Evolutionary conservation across 495 filamentous ascomycete species (phyloP), one percentile per base, ranked within the genome.

Genomic region (Podospora sp.): DNA sequence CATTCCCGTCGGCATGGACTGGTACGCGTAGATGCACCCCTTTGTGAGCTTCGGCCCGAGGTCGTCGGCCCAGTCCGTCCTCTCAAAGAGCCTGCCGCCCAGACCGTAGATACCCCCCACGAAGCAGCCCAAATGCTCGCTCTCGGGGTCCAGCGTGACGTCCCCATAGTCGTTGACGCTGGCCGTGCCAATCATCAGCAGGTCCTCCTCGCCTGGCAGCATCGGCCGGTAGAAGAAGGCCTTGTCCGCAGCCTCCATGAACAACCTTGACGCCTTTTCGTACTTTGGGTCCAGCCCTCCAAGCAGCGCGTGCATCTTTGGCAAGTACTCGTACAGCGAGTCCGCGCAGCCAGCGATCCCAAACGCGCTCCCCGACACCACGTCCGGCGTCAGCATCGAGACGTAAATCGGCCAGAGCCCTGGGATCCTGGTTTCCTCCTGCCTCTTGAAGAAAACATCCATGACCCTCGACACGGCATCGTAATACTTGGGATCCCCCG

Each of bases 271-370:
- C 90, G 97, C 93, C 16, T 76, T 81, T 57, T 83, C 83, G 75
- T 97, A 97, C 73, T 91, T 89, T 0, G 87, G 82, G 53, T 88
- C 88, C 18, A 83, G 72, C 21, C 94, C 94, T 22, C 93, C 93
- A 8, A 96, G 85, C 24, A 97, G 86, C 25, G 85, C 78, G 68
- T 83, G 77, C 71, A 84, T 80, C 73, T 87, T 97, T 8, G 94
- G 91, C 27, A 97, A 75, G 73, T 97, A 97, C 76, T 97, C 94
- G 72, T 97, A 97, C 11, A 91, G 83, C 6, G 91, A 94, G 75
- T 97, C 94, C 12, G 91, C 88, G 77, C 87, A 83, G 12, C 87
- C 92, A 26, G 88, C 94, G 27, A 97, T 79, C 0, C 87, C 90
- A 71, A 89, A 98, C 20, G 65, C 53, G 56, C 67, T 71, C 26